Evolutionary conservation across 805 yeast species (phyloP).

Genomic region (Priceomyces carsonii): DNA sequence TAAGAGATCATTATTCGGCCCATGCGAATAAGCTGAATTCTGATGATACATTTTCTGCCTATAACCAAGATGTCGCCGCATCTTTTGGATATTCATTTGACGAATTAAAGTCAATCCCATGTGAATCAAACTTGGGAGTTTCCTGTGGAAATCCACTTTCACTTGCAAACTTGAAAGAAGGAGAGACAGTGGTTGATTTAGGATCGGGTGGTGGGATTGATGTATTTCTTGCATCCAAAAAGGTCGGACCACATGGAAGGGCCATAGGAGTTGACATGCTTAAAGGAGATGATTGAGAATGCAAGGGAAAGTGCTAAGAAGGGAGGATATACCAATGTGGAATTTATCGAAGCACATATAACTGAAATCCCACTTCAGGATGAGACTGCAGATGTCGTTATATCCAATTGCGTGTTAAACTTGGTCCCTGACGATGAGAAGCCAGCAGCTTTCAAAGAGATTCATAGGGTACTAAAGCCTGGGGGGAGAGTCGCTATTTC

Average conservation of each 20-base stretch:
- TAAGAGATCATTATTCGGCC: too few relatives aligned
- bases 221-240: conserved; percentile 3
- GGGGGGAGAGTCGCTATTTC: conserved; percentile 1
- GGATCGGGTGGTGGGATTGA: conserved; percentile 2
- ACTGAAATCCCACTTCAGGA: neutral
- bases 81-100: conserved; percentile 1
- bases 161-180: conserved; percentile 2
- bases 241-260: conserved; percentile 2
- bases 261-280: neutral
- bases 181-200: neutral
- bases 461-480: neutral
- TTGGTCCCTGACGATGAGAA: conserved; percentile 1
- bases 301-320: neutral
- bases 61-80: neutral
- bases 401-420: conserved; percentile 1
- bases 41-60: too few relatives aligned
- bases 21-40: too few relatives aligned
- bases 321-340: conserved; percentile 1
- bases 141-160: neutral
- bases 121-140: conserved; percentile 1
- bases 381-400: neutral
- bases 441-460: neutral
- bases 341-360: conserved; percentile 1
- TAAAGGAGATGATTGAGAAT: neutral
- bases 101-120: neutral